Base-by-base conservation (phyloP, 768 basidiomycete species). In the Kockovaella imperatae region DNA sequence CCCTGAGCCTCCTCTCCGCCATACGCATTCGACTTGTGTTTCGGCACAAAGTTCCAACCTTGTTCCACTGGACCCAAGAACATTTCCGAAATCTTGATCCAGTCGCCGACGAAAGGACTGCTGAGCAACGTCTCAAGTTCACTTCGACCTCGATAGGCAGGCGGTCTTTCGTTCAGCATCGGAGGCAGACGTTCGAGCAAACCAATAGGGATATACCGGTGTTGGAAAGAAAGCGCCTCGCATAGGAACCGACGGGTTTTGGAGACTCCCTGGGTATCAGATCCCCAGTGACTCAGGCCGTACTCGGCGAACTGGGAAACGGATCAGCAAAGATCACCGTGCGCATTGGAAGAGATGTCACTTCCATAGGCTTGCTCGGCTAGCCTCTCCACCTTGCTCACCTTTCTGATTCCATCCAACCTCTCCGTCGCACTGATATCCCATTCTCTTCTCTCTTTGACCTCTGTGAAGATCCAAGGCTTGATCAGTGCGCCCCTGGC, bases 401-500 rank as follows among this genome's bases (percentile, higher is more conserved):
- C 86, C 72, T 83, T 81, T 60, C 82, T 76, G 38, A 90, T 78
- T 21, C 83, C 72, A 35, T 87, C 87, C 34, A 95, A 73, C 26
- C 90, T 75, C 72, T 95, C 90, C 5, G 81, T 75, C 13, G 87
- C 79, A 60, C 81, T 84, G 59, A 90, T 91, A 64, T 91, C 88
- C 90, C 91, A 96, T 63, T 95, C 90, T 21, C 89, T 72, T 18
- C 75, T 77, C 64, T 97, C 95, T 67, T 89, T 84, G 64, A 97
- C 80, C 71, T 99, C 95, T 0, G 89, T 93, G 71, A 91, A 93
- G 45, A 91, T 83, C 73, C 72, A 74, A 25, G 70, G 69, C 71
- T 99, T 99, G 71, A 97, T 95, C 41, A 97, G 74, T 0, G 90
- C 93, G 0, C 95, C 95, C 18, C 95, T 77, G 1, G 83, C 95